phyloP scores from a whole-genome alignment of 164 flowering plant genomes.

The Platanus orientalis region DNA sequence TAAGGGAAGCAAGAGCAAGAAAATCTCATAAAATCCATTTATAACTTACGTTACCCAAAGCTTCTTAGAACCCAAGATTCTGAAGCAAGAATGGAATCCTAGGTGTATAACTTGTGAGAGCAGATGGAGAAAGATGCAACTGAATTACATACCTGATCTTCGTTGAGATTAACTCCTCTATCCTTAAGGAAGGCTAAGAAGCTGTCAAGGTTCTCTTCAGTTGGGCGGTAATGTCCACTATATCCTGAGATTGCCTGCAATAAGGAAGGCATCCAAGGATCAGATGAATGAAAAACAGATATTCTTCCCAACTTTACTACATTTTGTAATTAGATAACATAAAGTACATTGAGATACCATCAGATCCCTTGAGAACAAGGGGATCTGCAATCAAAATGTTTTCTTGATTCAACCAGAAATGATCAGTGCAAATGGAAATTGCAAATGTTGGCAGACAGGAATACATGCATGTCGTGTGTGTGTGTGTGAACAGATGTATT shows the following conservation, averaged over 20 bases:
- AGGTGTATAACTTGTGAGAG: too few relatives aligned
- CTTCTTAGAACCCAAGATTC: too few relatives aligned
- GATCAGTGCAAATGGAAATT: background rate
- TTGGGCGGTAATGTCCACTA: constrained; percentile 92
- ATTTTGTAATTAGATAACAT: background rate
- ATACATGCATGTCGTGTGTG: too few relatives aligned
- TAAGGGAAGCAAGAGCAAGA: background rate
- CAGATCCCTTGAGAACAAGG: background rate
- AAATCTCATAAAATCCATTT: background rate
- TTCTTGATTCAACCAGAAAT: background rate
- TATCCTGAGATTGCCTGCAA: constrained; percentile 79
- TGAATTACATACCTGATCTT: constrained; percentile 48
- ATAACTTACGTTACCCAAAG: background rate
- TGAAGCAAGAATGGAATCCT: too few relatives aligned
- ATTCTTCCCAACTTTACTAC: background rate
- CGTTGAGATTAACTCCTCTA: constrained; percentile 58
- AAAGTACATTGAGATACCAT: too few relatives aligned
- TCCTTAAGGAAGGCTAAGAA: constrained; percentile 54
- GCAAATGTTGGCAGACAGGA: background rate
- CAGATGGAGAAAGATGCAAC: too few relatives aligned
- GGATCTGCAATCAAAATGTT: background rate
- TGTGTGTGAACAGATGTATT: too few relatives aligned
- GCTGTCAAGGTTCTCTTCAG: constrained; percentile 55
- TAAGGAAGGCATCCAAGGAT: background rate
- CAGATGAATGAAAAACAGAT: background rate